Base-by-base conservation (phyloP, 495 filamentous ascomycete genomes). In the Hyaloscypha hepaticicola region DNA sequence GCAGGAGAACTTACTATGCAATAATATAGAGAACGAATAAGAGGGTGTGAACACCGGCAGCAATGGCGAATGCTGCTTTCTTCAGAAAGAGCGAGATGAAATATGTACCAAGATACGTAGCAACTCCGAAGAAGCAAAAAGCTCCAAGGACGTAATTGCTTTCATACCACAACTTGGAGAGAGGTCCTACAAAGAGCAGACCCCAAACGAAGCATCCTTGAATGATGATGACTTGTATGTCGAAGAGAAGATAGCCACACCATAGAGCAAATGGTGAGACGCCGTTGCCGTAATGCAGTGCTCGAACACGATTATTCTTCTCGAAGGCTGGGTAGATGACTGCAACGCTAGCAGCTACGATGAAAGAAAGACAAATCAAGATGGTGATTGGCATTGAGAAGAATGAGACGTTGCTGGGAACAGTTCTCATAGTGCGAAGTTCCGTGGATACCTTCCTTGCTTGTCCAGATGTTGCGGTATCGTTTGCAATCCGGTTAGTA, bases 61-160 rank as follows among this genome's bases (percentile, higher is more conserved):
- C 65, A 22, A 70, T 66, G 4, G 69, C 69, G 29, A 67, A 70
- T 1, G 65, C 65, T 22, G 69, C 69, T 29, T 70, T 70, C 34
- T 58, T 65, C n/a, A 61, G 25, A 28, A 58, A 70, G 6, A 70
- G 65, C 3, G 68, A 70, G 2, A 70, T 41, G 4, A 68, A 16
- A 34, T 70, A 70, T 0, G 53, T 60, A 8, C 65, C 69, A 19
- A 70, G 69, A 27, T 68, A 67, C 2, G 69, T 65, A 1, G 69
- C 69, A 26, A 70, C 66, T 28, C 69, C 69, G 28, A 70, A 70
- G 1, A 70, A 33, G 52, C 68, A 68, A 49, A 70, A 66, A 5
- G 45, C 55, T 3, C 61, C 63, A 14, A 70, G 21, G 27, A 70
- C 8, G 33, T 70, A 65, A 28, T 16, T 61, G 1, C 61, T 26